phyloP scores from a whole-genome alignment of 768 basidiomycete species.

The Lyophyllum shimeji region DNA sequence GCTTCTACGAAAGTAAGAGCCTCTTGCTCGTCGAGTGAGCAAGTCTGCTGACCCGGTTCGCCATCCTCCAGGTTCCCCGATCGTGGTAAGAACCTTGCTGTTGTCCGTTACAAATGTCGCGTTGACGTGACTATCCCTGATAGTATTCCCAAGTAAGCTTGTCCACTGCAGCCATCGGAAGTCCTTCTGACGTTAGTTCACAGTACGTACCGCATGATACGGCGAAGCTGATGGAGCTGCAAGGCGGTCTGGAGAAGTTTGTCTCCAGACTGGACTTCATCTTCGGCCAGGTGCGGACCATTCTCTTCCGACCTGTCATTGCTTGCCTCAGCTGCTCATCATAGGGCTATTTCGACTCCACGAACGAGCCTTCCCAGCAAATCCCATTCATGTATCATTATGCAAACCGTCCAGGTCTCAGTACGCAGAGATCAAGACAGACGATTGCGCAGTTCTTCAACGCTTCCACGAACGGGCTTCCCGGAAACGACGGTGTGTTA shows the following conservation, averaged over 20 bases:
- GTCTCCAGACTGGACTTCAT: conserved; percentile 56
- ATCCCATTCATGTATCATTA: conserved; percentile 76
- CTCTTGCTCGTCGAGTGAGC: too few species aligned
- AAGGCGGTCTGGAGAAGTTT: conserved; percentile 57
- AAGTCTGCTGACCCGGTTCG: neutral
- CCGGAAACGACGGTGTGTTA: conserved; percentile 63
- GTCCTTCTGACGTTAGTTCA: neutral
- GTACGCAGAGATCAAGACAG: conserved; percentile 55
- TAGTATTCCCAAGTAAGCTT: conserved; percentile 54
- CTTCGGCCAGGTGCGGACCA: conserved; percentile 43
- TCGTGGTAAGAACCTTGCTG: conserved; percentile 41
- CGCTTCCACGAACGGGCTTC: conserved; percentile 53
- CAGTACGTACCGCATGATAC: conserved; percentile 69
- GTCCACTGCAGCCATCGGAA: neutral
- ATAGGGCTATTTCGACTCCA: conserved; percentile 48
- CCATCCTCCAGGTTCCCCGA: conserved; percentile 41
- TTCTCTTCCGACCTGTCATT: neutral
- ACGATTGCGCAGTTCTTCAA: conserved; percentile 58
- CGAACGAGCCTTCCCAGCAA: conserved; percentile 58
- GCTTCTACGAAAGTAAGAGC: conserved; percentile 42
- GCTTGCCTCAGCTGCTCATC: neutral
- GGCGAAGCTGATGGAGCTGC: conserved; percentile 57
- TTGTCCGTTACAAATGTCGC: neutral
- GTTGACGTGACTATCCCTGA: neutral
- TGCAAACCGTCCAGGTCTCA: conserved; percentile 56